A percentile compares a stretch with the other conserved stretches of the same genome.
These are phyloP conservation scores for Chaetomidium leptoderma DNA, from an alignment of 495 filamentous ascomycete species.

Conservation along the genomic window DNA sequence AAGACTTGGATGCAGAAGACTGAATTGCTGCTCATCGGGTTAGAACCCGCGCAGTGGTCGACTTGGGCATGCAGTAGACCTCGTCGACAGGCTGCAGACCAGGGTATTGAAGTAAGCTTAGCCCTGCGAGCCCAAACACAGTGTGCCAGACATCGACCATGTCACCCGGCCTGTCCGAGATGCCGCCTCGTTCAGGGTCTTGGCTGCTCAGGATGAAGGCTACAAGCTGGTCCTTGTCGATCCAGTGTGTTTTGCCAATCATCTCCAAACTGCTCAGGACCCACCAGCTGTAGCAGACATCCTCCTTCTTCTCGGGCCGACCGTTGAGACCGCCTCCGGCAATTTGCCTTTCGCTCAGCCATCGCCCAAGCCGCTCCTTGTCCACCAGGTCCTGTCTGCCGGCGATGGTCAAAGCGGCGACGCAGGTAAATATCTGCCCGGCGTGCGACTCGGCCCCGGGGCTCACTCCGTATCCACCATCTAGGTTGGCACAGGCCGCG, in stretches of 20 bases:
- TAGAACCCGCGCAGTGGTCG: slow-evolving; percentile 53
- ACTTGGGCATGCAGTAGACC: slow-evolving; percentile 79
- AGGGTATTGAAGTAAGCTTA: slow-evolving; percentile 74
- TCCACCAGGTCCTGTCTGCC: slow-evolving; percentile 79
- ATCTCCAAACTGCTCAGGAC: slow-evolving; percentile 84
- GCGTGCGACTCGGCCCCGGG: slow-evolving; percentile 90
- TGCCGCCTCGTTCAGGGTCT: slow-evolving; percentile 77
- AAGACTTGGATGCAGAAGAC: not conserved
- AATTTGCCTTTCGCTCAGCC: slow-evolving; percentile 90
- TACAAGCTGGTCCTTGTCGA: slow-evolving; percentile 71
- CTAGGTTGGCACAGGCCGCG: slow-evolving; percentile 78
- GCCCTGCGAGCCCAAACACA: slow-evolving; percentile 77
- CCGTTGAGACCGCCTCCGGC: slow-evolving; percentile 87
- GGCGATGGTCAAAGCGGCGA: slow-evolving; percentile 82
- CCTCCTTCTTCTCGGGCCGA: slow-evolving; percentile 89
- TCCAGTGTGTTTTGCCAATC: slow-evolving; percentile 86
- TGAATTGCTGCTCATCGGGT: slow-evolving; percentile 28
- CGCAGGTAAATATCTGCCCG: slow-evolving; percentile 90
- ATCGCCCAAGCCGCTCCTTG: slow-evolving; percentile 72
- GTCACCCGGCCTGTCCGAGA: slow-evolving; percentile 86
- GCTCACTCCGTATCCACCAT: slow-evolving; percentile 84
- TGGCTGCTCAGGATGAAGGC: slow-evolving; percentile 82
- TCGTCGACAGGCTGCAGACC: slow-evolving; percentile 80
- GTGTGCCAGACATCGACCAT: slow-evolving; percentile 99
- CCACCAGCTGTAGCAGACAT: slow-evolving; percentile 99